These are phyloP conservation scores for Pleodorina starrii DNA, from an alignment of 139 green algal genomes.

Conservation along the genomic window DNA sequence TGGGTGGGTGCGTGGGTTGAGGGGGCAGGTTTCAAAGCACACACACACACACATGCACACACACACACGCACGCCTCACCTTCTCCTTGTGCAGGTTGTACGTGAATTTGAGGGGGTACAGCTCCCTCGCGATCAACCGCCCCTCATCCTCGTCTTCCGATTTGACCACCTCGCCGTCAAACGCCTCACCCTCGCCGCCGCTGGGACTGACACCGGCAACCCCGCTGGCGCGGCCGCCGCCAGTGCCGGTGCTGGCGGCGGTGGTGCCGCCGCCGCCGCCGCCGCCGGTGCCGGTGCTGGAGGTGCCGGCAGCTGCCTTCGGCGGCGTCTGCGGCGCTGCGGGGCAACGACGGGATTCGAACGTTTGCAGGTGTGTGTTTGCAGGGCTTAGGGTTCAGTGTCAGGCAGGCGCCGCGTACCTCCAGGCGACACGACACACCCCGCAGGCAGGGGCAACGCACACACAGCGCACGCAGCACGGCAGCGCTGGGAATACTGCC, in stretches of 20 bases:
- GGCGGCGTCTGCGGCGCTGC: no score
- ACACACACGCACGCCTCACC: background rate
- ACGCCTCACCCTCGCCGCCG: background rate
- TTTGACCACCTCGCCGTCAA: background rate
- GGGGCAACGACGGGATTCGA: no score
- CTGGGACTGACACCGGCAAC: no score
- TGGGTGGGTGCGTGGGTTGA: no score
- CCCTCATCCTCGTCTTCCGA: constrained; percentile 40
- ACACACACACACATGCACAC: background rate
- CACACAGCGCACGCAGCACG: no score
- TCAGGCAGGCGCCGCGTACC: no score
- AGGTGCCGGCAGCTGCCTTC: no score
- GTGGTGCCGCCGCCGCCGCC: background rate
- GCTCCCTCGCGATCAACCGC: constrained; percentile 9
- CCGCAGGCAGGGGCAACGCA: no score
- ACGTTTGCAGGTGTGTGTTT: no score
- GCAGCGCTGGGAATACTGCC: no score
- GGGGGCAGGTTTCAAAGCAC: background rate
- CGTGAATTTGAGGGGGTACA: constrained; percentile 10
- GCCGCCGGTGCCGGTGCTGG: background rate
- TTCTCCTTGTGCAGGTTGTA: constrained; percentile 47
- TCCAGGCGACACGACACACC: no score
- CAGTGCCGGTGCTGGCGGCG: background rate
- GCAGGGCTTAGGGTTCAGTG: no score
- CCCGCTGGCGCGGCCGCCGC: background rate